Conservation (phyloP, 2,329 filamentous ascomycete species). For the Xylariaceae sp. region DNA sequence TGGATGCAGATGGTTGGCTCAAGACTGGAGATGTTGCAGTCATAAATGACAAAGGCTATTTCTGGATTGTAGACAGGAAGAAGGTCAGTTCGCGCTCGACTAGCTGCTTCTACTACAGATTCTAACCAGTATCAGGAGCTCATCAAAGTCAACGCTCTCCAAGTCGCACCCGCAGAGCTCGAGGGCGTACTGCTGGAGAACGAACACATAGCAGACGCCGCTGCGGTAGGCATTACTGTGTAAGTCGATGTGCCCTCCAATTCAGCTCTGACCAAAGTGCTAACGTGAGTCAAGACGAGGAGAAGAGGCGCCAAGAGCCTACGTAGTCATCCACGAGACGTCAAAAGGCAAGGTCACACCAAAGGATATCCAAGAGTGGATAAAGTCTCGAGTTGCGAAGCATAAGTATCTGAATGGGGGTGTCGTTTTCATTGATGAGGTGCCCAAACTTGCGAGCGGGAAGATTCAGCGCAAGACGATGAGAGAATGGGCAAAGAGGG, state of each 20-base stretch:
- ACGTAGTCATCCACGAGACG: conserved; percentile 1
- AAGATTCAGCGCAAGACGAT: conserved; percentile 1
- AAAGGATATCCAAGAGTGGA: conserved; percentile 3
- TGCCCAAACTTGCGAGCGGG: not conserved
- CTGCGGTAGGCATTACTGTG: not conserved
- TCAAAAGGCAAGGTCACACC: not conserved
- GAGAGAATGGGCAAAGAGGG: conserved; percentile 1
- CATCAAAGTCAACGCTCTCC: not conserved
- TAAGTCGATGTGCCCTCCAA: not conserved
- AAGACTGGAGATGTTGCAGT: not conserved
- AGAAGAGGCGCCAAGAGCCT: not conserved
- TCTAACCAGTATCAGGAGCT: not conserved
- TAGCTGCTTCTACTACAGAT: not conserved
- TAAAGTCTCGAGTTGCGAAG: not conserved
- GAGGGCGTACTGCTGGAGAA: not conserved
- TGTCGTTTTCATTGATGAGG: conserved; percentile 1
- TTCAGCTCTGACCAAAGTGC: not conserved
- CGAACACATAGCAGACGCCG: not conserved
- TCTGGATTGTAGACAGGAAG: not conserved
- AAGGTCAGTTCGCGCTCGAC: not conserved
- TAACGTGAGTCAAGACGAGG: not conserved
- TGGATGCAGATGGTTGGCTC: not conserved
- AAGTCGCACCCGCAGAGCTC: conserved; percentile 1
- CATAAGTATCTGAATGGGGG: conserved; percentile 1
- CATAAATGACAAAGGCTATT: not conserved